Base-by-base conservation (phyloP, 805 yeast species). In the Ogataea dorogensis region DNA sequence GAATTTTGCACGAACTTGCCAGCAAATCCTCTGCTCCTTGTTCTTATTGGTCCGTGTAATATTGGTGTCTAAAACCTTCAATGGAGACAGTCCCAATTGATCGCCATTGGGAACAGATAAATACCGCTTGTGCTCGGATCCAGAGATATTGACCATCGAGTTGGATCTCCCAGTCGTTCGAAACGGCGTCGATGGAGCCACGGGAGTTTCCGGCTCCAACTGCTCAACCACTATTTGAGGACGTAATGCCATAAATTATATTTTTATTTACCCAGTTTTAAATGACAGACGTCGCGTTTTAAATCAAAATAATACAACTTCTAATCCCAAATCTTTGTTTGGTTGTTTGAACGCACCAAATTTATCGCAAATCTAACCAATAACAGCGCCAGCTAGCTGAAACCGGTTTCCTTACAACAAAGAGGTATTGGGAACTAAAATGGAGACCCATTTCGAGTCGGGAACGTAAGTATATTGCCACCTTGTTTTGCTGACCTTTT, bases 381-480 rank as follows among this genome's bases (percentile, higher is more conserved):
- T 10, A 24, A 10, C 29, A n/a, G 18, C 33, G 13, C 19, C 7
- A 17, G 14, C 15, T 5, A 22, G 13, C 24, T 19, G 29, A 35
- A 8, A 13, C 11, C 13, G 13, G 31, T 12, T 19, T 23, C 9
- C 24, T n/a, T 6, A 11, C 7, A 10, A 16, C 16, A 11, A 17
- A 8, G 14, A 17, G n/a, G 7, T 13, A 34, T 17, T 17, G 24
- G 28, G 25, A 26, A 35, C 25, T 17, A 35, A 18, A 24, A 53
- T 53, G 58, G 42, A 53, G 22, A 50, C 55, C 19, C 53, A 47
- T 39, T 52, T 53, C 49, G 78, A 73, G 50, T 65, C 68, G 31
- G 81, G 81, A 50, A 75, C 81, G 75, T 70, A 56, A 44, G 75
- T 68, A 39, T 11, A 11, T 33, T 5, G 24, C 19, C 16, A 15